Base-by-base conservation (phyloP, 1,139 yeast species). In the Candida tropicalis region DNA sequence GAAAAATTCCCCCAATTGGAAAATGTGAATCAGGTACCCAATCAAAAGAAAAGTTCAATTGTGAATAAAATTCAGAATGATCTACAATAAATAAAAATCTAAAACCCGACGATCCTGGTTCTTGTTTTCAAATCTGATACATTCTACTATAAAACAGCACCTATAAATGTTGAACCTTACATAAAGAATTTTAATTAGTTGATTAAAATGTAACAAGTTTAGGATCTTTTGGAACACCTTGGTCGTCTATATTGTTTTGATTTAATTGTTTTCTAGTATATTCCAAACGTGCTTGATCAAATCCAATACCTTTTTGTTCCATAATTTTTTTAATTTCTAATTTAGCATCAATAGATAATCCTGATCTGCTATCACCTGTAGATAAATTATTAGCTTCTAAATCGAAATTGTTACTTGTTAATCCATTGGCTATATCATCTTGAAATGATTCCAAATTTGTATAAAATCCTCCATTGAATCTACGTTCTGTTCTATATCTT, bases 281-380 rank as follows among this genome's bases (percentile, higher is more conserved):
- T 41, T 69, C 58, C 10, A 77, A 62, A 44, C 96, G 68, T 1
- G 96, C 96, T 38, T 81, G 81, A 57, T 87, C 96, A 60, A 87
- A 87, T 1, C 76, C 56, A 28, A 84, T 45, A 18, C 68, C 58
- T 33, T 65, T 57, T 20, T 67, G 62, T 5, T 66, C 56, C 95
- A 87, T 87, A 15, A 86, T 66, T 27, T 60, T 53, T 46, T 68
- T 66, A 13, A 87, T 80, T 43, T 70, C 75, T 11, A 55, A 55
- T 57, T 81, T 82, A 2, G 87, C 80, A 4, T 50, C 58, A 29
- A 70, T 79, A 58, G 80, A 82, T 35, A 87, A 67, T 0, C 95
- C 95, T 12, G 65, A 56, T 43, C 96, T 73, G 0, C 67, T 39
- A 55, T 87, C 96, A 10, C 63, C 60, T 18, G 49, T 57, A 11